Evolutionary conservation across 2,329 filamentous ascomycete genomes (phyloP).

Genomic region (Pseudogymnoascus sp.): DNA sequence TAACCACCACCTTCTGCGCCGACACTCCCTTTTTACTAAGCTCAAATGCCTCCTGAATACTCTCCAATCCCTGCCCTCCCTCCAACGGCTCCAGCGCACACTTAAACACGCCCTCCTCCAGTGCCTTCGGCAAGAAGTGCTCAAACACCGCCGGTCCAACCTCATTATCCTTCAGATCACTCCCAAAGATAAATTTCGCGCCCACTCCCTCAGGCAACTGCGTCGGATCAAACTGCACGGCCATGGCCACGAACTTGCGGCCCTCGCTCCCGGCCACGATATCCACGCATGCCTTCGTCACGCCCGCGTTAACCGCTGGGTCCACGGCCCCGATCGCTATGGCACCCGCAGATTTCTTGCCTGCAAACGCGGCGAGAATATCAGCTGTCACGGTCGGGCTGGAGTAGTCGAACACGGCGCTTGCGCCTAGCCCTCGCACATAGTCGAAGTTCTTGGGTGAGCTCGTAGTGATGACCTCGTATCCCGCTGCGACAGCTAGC

Average conservation of each 20-base stretch:
- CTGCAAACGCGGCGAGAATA: conserved; percentile 25
- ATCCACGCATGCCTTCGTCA: conserved; percentile 19
- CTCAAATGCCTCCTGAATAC: conserved; percentile 32
- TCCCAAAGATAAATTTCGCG: conserved; percentile 23
- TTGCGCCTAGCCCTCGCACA: conserved; percentile 32
- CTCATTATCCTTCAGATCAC: conserved; percentile 21
- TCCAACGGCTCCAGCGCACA: conserved; percentile 29
- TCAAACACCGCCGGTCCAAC: conserved; percentile 24
- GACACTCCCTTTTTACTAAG: conserved; percentile 29
- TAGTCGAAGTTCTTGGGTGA: conserved; percentile 31
- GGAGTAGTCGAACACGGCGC: conserved; percentile 32
- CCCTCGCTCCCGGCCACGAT: conserved; percentile 19
- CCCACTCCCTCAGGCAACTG: conserved; percentile 15
- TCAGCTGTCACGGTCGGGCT: conserved; percentile 21
- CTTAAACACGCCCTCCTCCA: conserved; percentile 27
- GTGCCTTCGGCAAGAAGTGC: conserved; percentile 27
- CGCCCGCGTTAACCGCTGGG: conserved; percentile 8
- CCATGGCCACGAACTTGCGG: conserved; percentile 16
- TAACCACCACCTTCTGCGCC: conserved; percentile 34
- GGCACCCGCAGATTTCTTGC: conserved; percentile 27
- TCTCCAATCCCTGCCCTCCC: conserved; percentile 33
- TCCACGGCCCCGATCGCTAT: conserved; percentile 22
- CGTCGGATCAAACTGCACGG: background rate
- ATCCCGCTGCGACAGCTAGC: conserved; percentile 32
- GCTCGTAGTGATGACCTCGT: conserved; percentile 32